A percentile compares a stretch with the other conserved stretches of the same genome.
Evolutionary conservation across 352 stramenopile genomes (phyloP).

Genomic region (Phytopythium boreale): DNA sequence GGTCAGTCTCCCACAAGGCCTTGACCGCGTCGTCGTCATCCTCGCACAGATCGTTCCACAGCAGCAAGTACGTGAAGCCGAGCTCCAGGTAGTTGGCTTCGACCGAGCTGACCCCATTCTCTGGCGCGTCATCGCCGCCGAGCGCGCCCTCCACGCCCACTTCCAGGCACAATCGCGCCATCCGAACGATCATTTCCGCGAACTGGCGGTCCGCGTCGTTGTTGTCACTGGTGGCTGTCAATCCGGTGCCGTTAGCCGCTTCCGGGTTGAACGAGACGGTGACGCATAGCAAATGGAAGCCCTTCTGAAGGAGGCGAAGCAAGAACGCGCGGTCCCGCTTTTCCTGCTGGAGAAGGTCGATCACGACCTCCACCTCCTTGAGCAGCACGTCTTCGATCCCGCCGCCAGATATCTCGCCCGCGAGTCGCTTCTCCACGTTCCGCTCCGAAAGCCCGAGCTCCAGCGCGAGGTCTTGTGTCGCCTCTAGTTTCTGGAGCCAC

Average conservation of each 20-base stretch:
- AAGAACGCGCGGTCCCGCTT: slow-evolving; percentile 51
- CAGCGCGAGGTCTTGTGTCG: slow-evolving; percentile 42
- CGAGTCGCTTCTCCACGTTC: slow-evolving; percentile 48
- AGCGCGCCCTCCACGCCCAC: not conserved
- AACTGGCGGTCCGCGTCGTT: not conserved
- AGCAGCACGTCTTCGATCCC: slow-evolving; percentile 47
- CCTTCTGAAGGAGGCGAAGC: slow-evolving; percentile 56
- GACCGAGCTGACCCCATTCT: not conserved
- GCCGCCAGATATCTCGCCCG: slow-evolving; percentile 10
- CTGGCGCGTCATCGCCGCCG: too few species aligned
- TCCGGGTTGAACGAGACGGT: not conserved
- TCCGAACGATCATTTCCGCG: not conserved
- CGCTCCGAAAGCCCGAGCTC: slow-evolving; percentile 68
- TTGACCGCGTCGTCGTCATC: slow-evolving; percentile 27
- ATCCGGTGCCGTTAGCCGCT: not conserved
- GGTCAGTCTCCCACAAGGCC: slow-evolving; percentile 34
- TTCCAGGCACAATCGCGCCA: slow-evolving; percentile 5
- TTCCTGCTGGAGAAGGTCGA: slow-evolving; percentile 63
- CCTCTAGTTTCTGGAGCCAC: slow-evolving; percentile 51
- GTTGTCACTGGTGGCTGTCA: not conserved
- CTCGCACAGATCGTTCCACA: slow-evolving; percentile 26
- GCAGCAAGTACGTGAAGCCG: slow-evolving; percentile 42
- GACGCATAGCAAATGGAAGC: slow-evolving; percentile 40
- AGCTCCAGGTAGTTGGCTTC: slow-evolving; percentile 31
- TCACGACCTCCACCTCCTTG: slow-evolving; percentile 59